Evolutionary conservation across 768 basidiomycete genomes (phyloP), one percentile per base, ranked within the genome.

Genomic region (Ramaria sp.): DNA sequence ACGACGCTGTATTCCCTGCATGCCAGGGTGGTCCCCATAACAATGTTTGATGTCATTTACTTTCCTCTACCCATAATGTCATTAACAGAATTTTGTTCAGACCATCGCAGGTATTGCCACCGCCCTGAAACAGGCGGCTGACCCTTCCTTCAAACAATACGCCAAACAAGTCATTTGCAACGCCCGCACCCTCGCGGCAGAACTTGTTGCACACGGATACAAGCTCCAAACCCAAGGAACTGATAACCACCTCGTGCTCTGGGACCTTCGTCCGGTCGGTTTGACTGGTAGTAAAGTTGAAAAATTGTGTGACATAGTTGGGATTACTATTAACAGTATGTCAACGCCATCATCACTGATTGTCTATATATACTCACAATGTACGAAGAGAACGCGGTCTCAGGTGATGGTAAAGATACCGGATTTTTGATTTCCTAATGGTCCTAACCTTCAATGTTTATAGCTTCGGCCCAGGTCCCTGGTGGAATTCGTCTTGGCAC

Each of bases 1-100:
- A 98, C 70, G 90, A 95, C 42, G 94, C 96, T 51, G 95, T 99
- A 61, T 99, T 99, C 84, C 96, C 96, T 57, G 95, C 96, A 37
- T 98, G 96, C 80, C 96, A 98, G 74, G 96, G 96, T 72, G 96
- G 95, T 50, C 96, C 95, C 45, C 96, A 98, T 78, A 98, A 98
- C 77, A 93, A 99, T 75, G 88, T 89, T 57, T 56, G 34, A 82
- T 70, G 50, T 54, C 30, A 49, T n/a, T 33, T 48, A 34, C 24
- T 50, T 45, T 19, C 7, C 49, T 15, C 41, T 24, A 20, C 20
- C 13, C 24, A 42, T 58, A n/a, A 42, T 22, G 31, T 39, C 57
- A n/a, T 52, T 41, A 30, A 51, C n/a, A n/a, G n/a, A n/a, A n/a
- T n/a, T 51, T 11, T 15, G 12, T 42, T 17, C 61, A 91, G 88